A percentile compares a stretch with the other conserved stretches of the same genome.
Evolutionary conservation across 2,329 filamentous ascomycete species (phyloP).

Genomic region (Pestalotiopsis sp.): DNA sequence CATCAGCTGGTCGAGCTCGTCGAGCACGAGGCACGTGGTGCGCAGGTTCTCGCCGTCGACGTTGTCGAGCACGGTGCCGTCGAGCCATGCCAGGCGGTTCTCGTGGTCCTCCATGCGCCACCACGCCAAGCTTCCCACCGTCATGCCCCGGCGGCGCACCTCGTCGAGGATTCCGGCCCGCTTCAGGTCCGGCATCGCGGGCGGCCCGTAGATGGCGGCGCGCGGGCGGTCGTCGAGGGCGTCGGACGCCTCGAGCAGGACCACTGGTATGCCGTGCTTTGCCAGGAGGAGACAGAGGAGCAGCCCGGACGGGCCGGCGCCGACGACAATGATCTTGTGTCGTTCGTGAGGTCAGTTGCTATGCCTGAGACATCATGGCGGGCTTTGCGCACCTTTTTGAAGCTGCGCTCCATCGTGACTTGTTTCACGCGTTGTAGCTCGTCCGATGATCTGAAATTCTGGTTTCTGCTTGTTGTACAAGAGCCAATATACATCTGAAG

Average conservation of each 20-base stretch:
- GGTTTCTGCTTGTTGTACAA: background rate
- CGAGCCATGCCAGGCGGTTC: slow-evolving; percentile 37
- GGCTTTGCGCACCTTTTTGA: slow-evolving; percentile 26
- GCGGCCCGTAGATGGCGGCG: slow-evolving; percentile 63
- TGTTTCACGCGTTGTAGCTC: background rate
- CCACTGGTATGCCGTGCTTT: slow-evolving; percentile 52
- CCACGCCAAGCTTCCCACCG: slow-evolving; percentile 42
- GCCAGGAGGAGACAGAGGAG: slow-evolving; percentile 55
- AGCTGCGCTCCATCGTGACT: slow-evolving; percentile 26
- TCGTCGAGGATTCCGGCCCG: slow-evolving; percentile 58
- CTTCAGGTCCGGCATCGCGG: slow-evolving; percentile 59
- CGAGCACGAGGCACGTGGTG: slow-evolving; percentile 42
- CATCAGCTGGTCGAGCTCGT: slow-evolving; percentile 46
- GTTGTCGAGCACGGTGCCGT: slow-evolving; percentile 35
- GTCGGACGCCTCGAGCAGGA: slow-evolving; percentile 56
- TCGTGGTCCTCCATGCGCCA: slow-evolving; percentile 36
- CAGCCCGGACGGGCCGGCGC: slow-evolving; percentile 52
- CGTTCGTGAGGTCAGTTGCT: background rate
- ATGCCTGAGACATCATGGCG: background rate
- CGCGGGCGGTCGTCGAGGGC: slow-evolving; percentile 62
- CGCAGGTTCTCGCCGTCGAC: slow-evolving; percentile 42
- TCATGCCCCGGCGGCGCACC: slow-evolving; percentile 40
- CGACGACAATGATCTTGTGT: slow-evolving; percentile 46
- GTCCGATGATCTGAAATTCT: too few relatives aligned
- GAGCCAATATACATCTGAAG: background rate